Evolutionary conservation across 768 basidiomycete species (phyloP).

Genomic region (Tricholoma matsutake): DNA sequence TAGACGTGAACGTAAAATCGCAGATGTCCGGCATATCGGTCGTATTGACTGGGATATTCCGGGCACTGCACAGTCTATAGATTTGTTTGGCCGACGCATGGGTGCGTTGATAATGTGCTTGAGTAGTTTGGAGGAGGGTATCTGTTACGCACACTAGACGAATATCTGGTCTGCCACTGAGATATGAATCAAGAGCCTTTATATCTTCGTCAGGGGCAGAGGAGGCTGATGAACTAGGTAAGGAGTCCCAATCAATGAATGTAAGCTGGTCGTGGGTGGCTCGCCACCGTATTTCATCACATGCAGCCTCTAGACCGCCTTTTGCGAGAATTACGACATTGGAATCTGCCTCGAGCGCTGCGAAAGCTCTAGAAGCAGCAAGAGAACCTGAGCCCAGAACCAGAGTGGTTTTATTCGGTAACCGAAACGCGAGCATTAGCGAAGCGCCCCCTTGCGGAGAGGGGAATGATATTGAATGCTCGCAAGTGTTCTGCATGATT

Average conservation of each 20-base stretch:
- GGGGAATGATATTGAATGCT: slow-evolving; percentile 27
- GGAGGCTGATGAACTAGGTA: slow-evolving; percentile 35
- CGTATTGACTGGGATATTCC: slow-evolving; percentile 75
- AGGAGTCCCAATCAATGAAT: slow-evolving; percentile 51
- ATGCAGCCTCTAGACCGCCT: slow-evolving; percentile 47
- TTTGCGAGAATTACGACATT: slow-evolving; percentile 61
- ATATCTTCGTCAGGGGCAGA: slow-evolving; percentile 34
- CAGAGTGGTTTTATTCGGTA: slow-evolving; percentile 51
- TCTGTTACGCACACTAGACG: slow-evolving; percentile 79
- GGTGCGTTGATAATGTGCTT: slow-evolving; percentile 34
- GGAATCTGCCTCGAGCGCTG: slow-evolving; percentile 78
- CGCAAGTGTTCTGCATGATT: slow-evolving; percentile 11
- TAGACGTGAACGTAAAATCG: slow-evolving; percentile 85
- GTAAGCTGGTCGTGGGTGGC: slow-evolving; percentile 50
- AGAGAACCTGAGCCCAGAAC: slow-evolving; percentile 78
- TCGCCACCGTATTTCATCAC: slow-evolving; percentile 72
- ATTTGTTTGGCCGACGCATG: slow-evolving; percentile 56
- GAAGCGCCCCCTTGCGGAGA: slow-evolving; percentile 61
- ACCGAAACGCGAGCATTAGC: slow-evolving; percentile 72
- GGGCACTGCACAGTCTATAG: slow-evolving; percentile 47
- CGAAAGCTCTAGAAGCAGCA: slow-evolving; percentile 81
- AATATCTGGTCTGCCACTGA: slow-evolving; percentile 31
- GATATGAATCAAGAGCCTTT: slow-evolving; percentile 45
- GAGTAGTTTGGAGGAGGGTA: slow-evolving; percentile 40
- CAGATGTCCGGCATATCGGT: slow-evolving; percentile 84